These are phyloP conservation scores for Ehretia macrophylla DNA, from an alignment of 257 asterid genomes.

Conservation along the genomic window DNA sequence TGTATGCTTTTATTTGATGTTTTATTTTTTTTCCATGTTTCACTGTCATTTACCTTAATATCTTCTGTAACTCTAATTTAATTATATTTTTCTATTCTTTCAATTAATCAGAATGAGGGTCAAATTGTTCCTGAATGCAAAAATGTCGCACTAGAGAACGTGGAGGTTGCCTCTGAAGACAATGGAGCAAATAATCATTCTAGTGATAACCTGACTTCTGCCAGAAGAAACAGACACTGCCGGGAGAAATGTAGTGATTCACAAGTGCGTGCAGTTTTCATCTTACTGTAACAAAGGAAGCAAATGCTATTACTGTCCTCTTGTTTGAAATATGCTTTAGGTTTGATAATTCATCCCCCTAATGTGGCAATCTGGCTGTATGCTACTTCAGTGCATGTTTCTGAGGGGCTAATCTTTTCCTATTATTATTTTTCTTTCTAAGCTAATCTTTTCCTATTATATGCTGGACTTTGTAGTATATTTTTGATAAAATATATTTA, in stretches of 20 bases:
- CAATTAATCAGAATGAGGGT: constrained; percentile 44
- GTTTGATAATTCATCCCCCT: not conserved
- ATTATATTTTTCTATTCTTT: constrained; percentile 12
- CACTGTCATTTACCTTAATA: not conserved
- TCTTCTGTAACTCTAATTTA: not conserved
- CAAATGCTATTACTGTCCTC: not conserved
- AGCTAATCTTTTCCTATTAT: not conserved
- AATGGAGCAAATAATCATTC: constrained; percentile 59
- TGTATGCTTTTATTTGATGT: constrained; percentile 55
- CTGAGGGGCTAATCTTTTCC: not conserved
- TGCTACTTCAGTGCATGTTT: not conserved
- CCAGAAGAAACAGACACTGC: constrained; percentile 52
- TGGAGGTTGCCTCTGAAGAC: constrained; percentile 76
- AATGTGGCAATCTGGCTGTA: not conserved
- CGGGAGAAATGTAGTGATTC: constrained; percentile 73
- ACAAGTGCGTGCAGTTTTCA: constrained; percentile 47
- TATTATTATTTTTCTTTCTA: too few relatives aligned
- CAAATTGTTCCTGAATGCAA: constrained; percentile 63
- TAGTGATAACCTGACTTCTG: constrained; percentile 55
- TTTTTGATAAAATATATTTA: too few relatives aligned
- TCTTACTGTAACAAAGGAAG: too few relatives aligned
- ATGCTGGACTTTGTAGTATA: too few relatives aligned
- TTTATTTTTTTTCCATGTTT: constrained; percentile 4
- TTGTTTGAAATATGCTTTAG: not conserved
- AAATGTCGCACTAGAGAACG: constrained; percentile 56